phyloP scores from a whole-genome alignment of 257 asterid species.

The Agastache rugosa region DNA sequence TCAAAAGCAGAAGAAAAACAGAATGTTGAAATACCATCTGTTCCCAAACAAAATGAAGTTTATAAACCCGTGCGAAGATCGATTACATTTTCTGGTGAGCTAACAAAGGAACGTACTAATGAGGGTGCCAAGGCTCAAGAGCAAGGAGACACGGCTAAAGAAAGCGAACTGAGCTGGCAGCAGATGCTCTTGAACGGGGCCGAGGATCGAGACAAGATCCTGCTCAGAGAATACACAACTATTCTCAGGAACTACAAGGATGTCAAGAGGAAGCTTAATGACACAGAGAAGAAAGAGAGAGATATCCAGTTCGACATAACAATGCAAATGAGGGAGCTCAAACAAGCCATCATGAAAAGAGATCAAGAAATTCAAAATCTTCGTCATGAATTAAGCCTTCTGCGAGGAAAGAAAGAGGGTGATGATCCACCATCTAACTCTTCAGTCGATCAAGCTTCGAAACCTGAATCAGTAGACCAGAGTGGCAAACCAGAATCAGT shows the following conservation, averaged over 20 bases:
- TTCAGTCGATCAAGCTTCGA: slow-evolving; percentile 24
- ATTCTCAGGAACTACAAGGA: slow-evolving; percentile 84
- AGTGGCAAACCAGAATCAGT: slow-evolving; percentile 34
- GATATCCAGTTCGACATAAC: slow-evolving; percentile 66
- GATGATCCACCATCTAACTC: not conserved
- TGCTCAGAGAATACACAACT: slow-evolving; percentile 71
- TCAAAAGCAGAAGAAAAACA: slow-evolving; percentile 32
- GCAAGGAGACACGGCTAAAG: slow-evolving; percentile 37
- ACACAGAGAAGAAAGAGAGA: slow-evolving; percentile 67
- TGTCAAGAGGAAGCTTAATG: slow-evolving; percentile 65
- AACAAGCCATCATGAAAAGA: slow-evolving; percentile 55
- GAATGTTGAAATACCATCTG: slow-evolving; percentile 32
- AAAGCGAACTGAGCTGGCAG: slow-evolving; percentile 66
- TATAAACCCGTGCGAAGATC: slow-evolving; percentile 41
- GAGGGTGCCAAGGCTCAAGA: slow-evolving; percentile 31
- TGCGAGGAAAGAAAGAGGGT: slow-evolving; percentile 39
- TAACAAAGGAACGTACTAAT: slow-evolving; percentile 29
- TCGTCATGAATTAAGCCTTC: slow-evolving; percentile 46
- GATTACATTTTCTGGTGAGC: slow-evolving; percentile 38
- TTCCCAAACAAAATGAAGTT: slow-evolving; percentile 27
- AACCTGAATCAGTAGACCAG: slow-evolving; percentile 34
- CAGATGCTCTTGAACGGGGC: slow-evolving; percentile 72
- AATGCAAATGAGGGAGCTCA: slow-evolving; percentile 70
- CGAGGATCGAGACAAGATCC: slow-evolving; percentile 77
- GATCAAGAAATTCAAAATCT: slow-evolving; percentile 74